Evolutionary conservation across 2,329 filamentous ascomycete genomes (phyloP), one percentile per base, ranked within the genome.

Genomic region (Neofusicoccum kwambonambiense): DNA sequence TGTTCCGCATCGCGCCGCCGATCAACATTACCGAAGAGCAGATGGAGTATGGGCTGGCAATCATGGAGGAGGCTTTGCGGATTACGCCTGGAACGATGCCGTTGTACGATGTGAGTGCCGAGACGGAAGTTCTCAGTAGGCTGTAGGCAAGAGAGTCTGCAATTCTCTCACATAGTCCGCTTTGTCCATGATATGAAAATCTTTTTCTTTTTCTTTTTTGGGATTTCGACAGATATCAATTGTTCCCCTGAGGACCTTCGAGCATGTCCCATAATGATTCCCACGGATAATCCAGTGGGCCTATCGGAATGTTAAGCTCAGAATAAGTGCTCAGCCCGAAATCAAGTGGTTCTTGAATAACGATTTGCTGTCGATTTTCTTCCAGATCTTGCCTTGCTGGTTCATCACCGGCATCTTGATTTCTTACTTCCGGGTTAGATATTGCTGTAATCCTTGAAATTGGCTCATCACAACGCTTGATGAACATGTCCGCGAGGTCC

Each of bases 1-100:
- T 84, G 0, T 87, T 89, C 66, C 76, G 86, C 11, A 82, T 89
- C 58, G 86, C 86, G 4, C 86, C 86, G 27, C 86, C 87, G 0
- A 84, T 89, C 45, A 87, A 84, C 0, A 82, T 88, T 8, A 81
- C 81, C 0, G 69, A 71, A 41, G 69, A 75, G 49, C 67, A 75
- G 31, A 63, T 75, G n/a, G 78, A 82, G 17, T 75, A 80, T 44
- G 86, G 85, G 0, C 69, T 89, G 65, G 69, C 65, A 1, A 83
- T 89, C 51, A 77, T 89, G 66, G 86, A 89, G 69, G 76, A 83
- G 69, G 84, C 85, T 0, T 84, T 89, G 54, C 74, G 34, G 77
- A 85, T 17, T 77, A 85, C n/a, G 80, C 85, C 7, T 79, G 75
- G 75, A 2, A 76, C 73, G 1, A 71, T 72, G 72, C 71, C 74